phyloP scores from a whole-genome alignment of 2,329 filamentous ascomycete genomes.

The Penicillium sp. region DNA sequence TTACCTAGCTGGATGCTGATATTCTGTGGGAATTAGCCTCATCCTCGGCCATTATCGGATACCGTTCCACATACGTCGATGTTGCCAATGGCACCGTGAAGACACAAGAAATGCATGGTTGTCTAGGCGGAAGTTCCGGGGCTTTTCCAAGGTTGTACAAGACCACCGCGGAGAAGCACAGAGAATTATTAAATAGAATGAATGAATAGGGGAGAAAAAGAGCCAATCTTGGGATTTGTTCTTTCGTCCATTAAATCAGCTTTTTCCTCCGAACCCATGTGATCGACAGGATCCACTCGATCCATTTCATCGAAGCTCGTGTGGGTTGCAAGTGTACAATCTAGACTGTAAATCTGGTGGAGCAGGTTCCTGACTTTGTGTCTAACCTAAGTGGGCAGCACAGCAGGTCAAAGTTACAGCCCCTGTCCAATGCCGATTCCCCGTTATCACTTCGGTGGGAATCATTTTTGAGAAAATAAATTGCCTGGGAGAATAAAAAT shows the following conservation, averaged over 20 bases:
- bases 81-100: conserved; percentile 31
- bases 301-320: conserved; percentile 9
- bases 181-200: background rate
- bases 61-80: conserved; percentile 20
- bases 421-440: conserved; percentile 1
- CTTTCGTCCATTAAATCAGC: conserved; percentile 3
- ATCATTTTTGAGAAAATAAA: background rate
- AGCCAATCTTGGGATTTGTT: background rate
- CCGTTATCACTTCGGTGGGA: conserved; percentile 5
- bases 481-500: no score
- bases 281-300: conserved; percentile 7
- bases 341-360: background rate
- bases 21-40: conserved; percentile 4
- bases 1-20: conserved; percentile 22
- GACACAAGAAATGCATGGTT: conserved; percentile 28
- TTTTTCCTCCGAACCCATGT: conserved; percentile 19
- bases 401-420: conserved; percentile 15
- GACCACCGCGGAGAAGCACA: background rate
- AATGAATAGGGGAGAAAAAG: background rate
- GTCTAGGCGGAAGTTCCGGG: background rate
- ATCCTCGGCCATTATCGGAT: no score
- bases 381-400: conserved; percentile 13
- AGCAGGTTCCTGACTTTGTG: conserved; percentile 16
- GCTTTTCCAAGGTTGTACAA: conserved; percentile 9
- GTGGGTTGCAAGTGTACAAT: conserved; percentile 11